phyloP scores from a whole-genome alignment of 352 stramenopile species.

The Globisporangium spiculum region DNA sequence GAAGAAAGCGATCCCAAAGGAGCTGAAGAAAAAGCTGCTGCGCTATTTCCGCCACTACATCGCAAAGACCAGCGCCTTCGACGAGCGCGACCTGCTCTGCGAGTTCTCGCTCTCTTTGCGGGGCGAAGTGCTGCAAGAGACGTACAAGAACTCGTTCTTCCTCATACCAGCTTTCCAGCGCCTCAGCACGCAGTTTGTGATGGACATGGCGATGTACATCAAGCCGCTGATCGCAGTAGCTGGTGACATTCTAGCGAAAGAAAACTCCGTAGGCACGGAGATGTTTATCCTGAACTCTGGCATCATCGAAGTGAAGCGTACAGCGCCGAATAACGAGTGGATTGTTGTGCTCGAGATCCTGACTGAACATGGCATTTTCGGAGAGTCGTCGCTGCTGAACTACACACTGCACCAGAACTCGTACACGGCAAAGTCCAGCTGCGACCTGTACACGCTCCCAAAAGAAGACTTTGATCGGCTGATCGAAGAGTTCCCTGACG shows the following conservation, averaged over 20 bases:
- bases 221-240: conserved; percentile 73
- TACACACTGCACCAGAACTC: conserved; percentile 77
- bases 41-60: conserved; percentile 84
- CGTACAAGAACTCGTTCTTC: conserved; percentile 75
- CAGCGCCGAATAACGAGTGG: conserved; percentile 47
- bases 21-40: conserved; percentile 47
- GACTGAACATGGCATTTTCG: conserved; percentile 65
- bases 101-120: conserved; percentile 77
- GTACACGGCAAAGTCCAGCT: conserved; percentile 66
- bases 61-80: conserved; percentile 68
- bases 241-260: conserved; percentile 58
- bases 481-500: conserved; percentile 79
- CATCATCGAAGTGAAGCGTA: conserved; percentile 68
- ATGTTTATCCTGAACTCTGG: conserved; percentile 84
- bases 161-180: conserved; percentile 65
- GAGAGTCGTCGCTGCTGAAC: conserved; percentile 63
- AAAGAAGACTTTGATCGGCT: conserved; percentile 82
- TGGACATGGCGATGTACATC: conserved; percentile 87
- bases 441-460: conserved; percentile 71
- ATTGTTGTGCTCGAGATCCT: conserved; percentile 76
- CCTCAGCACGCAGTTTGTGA: conserved; percentile 73
- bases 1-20: conserved; percentile 55
- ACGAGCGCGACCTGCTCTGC: conserved; percentile 70
- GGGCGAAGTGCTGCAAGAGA: conserved; percentile 71
- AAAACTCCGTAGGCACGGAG: conserved; percentile 65